These are phyloP conservation scores for Metschnikowia gelsemii DNA, from an alignment of 805 yeast species.

Conservation along the genomic window DNA sequence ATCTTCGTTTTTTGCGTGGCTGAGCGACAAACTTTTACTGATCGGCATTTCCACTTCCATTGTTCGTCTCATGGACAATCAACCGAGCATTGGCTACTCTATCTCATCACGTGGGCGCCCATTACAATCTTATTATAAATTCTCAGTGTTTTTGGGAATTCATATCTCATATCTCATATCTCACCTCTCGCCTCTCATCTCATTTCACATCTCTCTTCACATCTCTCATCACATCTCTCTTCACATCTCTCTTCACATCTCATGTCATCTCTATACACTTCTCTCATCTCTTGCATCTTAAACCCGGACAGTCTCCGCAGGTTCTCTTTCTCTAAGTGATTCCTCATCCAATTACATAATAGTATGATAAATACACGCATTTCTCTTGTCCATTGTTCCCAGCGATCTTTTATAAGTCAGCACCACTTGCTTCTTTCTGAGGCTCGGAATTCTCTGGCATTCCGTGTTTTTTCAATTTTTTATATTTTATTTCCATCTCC, in stretches of 20 bases:
- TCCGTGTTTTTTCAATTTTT: background rate
- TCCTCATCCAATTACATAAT: conserved; percentile 10
- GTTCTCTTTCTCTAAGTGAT: conserved; percentile 11
- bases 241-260: conserved; percentile 6
- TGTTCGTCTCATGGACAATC: conserved; percentile 5
- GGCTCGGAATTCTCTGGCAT: background rate
- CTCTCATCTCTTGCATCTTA: conserved; percentile 5
- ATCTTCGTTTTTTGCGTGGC: background rate
- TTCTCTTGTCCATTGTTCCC: conserved; percentile 4
- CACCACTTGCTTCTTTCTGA: too few species aligned
- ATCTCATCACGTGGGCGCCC: background rate
- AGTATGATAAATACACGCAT: conserved; percentile 14
- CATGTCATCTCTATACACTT: conserved; percentile 13
- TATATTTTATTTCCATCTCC: background rate
- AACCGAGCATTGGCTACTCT: conserved; percentile 2
- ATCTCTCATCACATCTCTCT: conserved; percentile 4
- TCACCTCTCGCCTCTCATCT: conserved; percentile 5
- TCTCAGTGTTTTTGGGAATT: conserved; percentile 10
- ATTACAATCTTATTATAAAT: background rate
- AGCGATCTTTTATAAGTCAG: too few species aligned
- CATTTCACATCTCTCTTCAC: conserved; percentile 3
- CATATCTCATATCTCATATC: background rate
- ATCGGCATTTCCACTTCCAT: conserved; percentile 2
- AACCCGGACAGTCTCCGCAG: conserved; percentile 8
- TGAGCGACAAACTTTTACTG: background rate